A percentile compares a stretch with the other conserved stretches of the same genome.
Conservation (phyloP, 2,329 filamentous ascomycete genomes). For the Beauveria caledonica region DNA sequence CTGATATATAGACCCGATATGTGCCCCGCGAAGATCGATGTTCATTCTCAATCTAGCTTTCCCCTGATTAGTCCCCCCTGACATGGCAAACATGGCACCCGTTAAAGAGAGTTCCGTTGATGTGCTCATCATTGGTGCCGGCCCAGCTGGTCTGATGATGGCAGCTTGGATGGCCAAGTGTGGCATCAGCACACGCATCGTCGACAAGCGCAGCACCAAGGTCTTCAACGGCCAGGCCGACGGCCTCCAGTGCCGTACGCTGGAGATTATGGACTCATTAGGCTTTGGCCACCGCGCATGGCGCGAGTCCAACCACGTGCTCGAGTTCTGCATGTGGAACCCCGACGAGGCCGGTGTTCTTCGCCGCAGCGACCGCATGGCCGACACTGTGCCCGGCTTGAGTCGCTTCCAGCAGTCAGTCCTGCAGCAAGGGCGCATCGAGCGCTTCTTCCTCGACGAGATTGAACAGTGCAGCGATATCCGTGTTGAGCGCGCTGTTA, state of each 20-base stretch:
- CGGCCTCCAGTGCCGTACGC: slow-evolving; percentile 51
- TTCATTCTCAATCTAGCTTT: neutral
- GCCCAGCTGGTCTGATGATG: slow-evolving; percentile 36
- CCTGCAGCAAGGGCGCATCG: slow-evolving; percentile 63
- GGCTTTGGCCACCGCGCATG: slow-evolving; percentile 55
- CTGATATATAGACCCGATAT: neutral
- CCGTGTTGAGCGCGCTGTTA: slow-evolving; percentile 49
- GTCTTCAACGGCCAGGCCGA: slow-evolving; percentile 34
- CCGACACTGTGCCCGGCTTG: slow-evolving; percentile 53
- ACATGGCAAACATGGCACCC: neutral
- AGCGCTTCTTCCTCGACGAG: slow-evolving; percentile 56
- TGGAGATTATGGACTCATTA: slow-evolving; percentile 66
- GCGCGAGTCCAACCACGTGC: slow-evolving; percentile 60
- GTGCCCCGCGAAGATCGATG: neutral
- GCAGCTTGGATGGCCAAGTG: slow-evolving; percentile 31
- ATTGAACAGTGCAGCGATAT: slow-evolving; percentile 33
- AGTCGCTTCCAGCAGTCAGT: slow-evolving; percentile 58
- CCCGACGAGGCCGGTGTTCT: slow-evolving; percentile 51
- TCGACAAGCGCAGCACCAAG: slow-evolving; percentile 16
- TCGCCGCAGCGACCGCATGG: slow-evolving; percentile 49
- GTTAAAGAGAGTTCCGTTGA: slow-evolving; percentile 21
- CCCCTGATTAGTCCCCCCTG: neutral
- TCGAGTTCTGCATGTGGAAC: slow-evolving; percentile 53
- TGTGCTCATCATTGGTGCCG: slow-evolving; percentile 38
- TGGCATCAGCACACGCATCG: slow-evolving; percentile 13